These are phyloP conservation scores for Irpex rosettiformis DNA, from an alignment of 1,284 basidiomycete genomes.

Conservation along the genomic window DNA sequence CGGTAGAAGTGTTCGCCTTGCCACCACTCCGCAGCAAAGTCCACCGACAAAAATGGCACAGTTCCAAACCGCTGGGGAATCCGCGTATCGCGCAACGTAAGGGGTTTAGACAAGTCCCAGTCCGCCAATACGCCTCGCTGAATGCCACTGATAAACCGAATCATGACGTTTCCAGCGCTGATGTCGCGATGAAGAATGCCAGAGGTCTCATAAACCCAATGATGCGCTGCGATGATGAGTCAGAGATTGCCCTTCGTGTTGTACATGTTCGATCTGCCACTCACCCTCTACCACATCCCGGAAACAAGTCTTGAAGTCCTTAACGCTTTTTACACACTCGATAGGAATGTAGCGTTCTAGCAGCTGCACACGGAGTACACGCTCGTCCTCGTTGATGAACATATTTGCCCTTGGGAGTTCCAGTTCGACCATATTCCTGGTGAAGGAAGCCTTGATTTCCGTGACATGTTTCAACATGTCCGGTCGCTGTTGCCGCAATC, in stretches of 20 bases:
- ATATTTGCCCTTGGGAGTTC: slow-evolving; percentile 5
- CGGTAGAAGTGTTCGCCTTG: slow-evolving; percentile 10
- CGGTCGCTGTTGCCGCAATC: background rate
- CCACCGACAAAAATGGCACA: slow-evolving; percentile 4
- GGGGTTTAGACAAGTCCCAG: slow-evolving; percentile 4
- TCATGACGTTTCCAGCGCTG: slow-evolving; percentile 6
- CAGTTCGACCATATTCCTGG: slow-evolving; percentile 2
- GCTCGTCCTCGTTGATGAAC: slow-evolving; percentile 1
- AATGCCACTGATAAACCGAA: background rate
- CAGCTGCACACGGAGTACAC: slow-evolving; percentile 5
- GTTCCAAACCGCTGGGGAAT: background rate
- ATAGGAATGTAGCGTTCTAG: slow-evolving; percentile 4
- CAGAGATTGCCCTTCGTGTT: background rate
- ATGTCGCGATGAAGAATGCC: slow-evolving; percentile 1
- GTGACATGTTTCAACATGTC: background rate
- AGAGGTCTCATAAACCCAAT: background rate
- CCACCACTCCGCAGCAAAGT: slow-evolving; percentile 7
- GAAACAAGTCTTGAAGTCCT: slow-evolving; percentile 2
- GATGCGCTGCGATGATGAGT: background rate
- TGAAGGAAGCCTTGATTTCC: slow-evolving; percentile 3
- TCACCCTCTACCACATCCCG: slow-evolving; percentile 5
- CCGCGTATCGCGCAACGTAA: background rate
- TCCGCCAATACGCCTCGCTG: slow-evolving; percentile 3
- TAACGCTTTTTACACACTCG: background rate
- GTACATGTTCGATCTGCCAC: background rate